phyloP scores from a whole-genome alignment of 441 rosid genomes.

The Bocquillonia castaneifolia region DNA sequence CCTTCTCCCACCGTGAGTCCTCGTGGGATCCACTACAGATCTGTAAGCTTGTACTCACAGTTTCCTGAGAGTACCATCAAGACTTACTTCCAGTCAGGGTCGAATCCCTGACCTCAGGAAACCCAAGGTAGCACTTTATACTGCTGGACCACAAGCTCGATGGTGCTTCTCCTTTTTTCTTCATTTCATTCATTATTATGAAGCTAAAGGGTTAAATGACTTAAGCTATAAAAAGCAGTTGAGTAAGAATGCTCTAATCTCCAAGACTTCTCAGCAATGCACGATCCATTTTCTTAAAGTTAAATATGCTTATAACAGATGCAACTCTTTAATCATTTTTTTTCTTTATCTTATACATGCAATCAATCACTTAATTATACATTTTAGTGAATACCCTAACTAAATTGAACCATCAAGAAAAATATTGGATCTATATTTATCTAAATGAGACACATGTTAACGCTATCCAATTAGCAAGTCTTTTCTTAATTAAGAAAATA shows the following conservation, averaged over 20 bases:
- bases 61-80: too few relatives aligned
- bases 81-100: too few relatives aligned
- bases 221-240: slow-evolving; percentile 21
- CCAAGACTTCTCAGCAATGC: slow-evolving; percentile 5
- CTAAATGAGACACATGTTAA: slow-evolving; percentile 1
- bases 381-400: slow-evolving; percentile 19
- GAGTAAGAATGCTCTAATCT: slow-evolving; percentile 23
- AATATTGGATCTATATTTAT: background rate
- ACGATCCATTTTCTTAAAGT: slow-evolving; percentile 20
- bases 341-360: background rate
- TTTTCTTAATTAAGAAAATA: slow-evolving; percentile 21
- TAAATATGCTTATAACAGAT: slow-evolving; percentile 28
- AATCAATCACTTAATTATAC: background rate
- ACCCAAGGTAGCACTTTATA: too few relatives aligned
- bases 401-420: slow-evolving; percentile 17
- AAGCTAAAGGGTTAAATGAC: slow-evolving; percentile 10
- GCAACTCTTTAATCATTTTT: slow-evolving; percentile 26
- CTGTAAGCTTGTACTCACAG: too few relatives aligned
- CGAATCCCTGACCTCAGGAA: too few relatives aligned
- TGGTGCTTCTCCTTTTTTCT: background rate
- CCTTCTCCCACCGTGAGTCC: too few relatives aligned
- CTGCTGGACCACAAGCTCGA: too few relatives aligned
- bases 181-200: background rate
- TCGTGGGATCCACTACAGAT: too few relatives aligned
- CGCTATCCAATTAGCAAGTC: slow-evolving; percentile 1